phyloP scores from a whole-genome alignment of 108 stramenopile species.

The Nitzschia putrida region DNA sequence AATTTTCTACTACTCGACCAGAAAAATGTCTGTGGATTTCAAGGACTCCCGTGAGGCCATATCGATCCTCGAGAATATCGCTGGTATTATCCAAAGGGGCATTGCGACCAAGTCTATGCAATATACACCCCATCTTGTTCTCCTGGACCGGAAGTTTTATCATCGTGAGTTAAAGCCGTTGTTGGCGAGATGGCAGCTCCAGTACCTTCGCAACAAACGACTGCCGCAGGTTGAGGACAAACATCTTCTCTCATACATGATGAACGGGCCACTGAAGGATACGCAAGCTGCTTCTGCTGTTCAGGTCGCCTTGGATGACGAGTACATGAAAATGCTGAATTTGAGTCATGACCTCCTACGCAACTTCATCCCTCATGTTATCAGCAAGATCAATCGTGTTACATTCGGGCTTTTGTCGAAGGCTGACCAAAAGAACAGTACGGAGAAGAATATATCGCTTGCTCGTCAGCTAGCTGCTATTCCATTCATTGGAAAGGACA shows the following conservation, averaged over 20 bases:
- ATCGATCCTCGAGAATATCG: slow-evolving; percentile 79
- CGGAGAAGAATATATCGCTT: slow-evolving; percentile 85
- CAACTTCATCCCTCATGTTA: slow-evolving; percentile 89
- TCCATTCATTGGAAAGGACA: slow-evolving; percentile 98
- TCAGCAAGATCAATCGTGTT: slow-evolving; percentile 98
- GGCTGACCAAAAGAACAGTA: slow-evolving; percentile 66
- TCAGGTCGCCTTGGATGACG: slow-evolving; percentile 91
- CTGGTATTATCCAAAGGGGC: slow-evolving; percentile 80
- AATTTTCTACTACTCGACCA: slow-evolving; percentile 69
- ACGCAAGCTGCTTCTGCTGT: slow-evolving; percentile 77
- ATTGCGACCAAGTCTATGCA: slow-evolving; percentile 81
- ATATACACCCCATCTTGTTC: slow-evolving; percentile 90
- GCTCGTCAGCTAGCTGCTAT: slow-evolving; percentile 93
- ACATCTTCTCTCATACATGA: slow-evolving; percentile 90
- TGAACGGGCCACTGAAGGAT: slow-evolving; percentile 83
- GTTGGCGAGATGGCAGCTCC: slow-evolving; percentile 94
- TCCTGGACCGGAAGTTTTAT: slow-evolving; percentile 90
- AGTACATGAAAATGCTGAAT: slow-evolving; percentile 98
- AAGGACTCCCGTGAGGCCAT: slow-evolving; percentile 85
- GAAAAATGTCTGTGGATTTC: slow-evolving; percentile 88
- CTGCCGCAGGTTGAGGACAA: slow-evolving; percentile 90
- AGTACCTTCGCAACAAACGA: slow-evolving; percentile 89
- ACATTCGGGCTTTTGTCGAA: slow-evolving; percentile 89
- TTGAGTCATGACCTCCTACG: slow-evolving; percentile 91
- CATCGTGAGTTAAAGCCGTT: slow-evolving; percentile 83